Percentiles rank a stretch among this genome's conserved stretches.
Conservation (phyloP, 2,329 filamentous ascomycete species). For the Cercospora sojina region DNA sequence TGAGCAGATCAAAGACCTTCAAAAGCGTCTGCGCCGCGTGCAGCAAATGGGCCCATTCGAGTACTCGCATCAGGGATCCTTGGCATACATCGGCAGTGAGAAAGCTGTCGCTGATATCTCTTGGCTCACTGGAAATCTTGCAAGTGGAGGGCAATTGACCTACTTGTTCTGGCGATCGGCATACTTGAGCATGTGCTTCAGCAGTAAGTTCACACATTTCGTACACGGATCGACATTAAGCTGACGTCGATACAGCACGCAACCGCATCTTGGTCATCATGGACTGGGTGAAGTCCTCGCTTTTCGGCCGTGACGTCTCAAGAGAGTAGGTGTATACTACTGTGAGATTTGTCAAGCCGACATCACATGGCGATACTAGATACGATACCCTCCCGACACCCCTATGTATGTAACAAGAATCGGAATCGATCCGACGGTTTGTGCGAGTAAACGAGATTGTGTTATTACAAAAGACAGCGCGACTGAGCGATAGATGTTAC, state of each 20-base stretch:
- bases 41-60: constrained; percentile 97
- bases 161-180: constrained; percentile 98
- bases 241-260: constrained; percentile 60
- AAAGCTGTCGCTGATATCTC: constrained; percentile 96
- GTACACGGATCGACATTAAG: background rate
- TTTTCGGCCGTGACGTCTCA: constrained; percentile 93
- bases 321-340: constrained; percentile 57
- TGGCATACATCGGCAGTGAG: constrained; percentile 98
- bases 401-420: background rate
- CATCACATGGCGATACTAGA: background rate
- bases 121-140: constrained; percentile 96
- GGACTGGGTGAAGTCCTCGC: constrained; percentile 96
- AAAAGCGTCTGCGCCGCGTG: constrained; percentile 82
- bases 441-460: background rate
- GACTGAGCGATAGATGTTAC: constrained; percentile 7
- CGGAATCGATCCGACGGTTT: background rate
- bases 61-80: constrained; percentile 94
- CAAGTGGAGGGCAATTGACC: constrained; percentile 81
- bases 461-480: constrained; percentile 2
- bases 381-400: background rate
- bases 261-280: constrained; percentile 90
- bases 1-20: constrained; percentile 78
- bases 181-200: constrained; percentile 99
- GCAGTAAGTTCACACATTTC: constrained; percentile 65
- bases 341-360: background rate